Percentiles rank a stretch among this genome's conserved stretches.
phyloP scores from a whole-genome alignment of 2,329 filamentous ascomycete genomes.

The Fusarium solani-melongenae region DNA sequence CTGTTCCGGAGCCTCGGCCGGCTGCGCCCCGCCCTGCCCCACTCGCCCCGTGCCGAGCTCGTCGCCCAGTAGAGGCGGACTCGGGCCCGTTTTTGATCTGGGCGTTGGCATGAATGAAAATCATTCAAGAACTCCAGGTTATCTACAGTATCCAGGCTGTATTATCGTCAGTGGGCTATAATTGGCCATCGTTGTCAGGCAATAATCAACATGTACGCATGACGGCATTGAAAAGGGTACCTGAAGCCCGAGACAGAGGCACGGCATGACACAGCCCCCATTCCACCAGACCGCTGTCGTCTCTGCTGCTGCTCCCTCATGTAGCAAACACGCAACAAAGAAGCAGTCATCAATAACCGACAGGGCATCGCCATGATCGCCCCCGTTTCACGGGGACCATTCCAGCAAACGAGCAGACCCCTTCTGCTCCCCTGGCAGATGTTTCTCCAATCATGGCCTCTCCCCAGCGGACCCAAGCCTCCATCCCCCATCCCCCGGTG shows the following conservation, averaged over 20 bases:
- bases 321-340: constrained; percentile 4
- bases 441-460: constrained; percentile 27
- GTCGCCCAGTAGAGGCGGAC: not conserved
- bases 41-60: constrained; percentile 24
- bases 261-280: constrained; percentile 22
- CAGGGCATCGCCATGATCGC: constrained; percentile 7
- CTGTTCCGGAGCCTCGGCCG: constrained; percentile 1
- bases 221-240: not conserved
- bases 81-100: constrained; percentile 17
- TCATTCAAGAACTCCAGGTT: not conserved
- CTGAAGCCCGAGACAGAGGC: not conserved
- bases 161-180: not conserved
- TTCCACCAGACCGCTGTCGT: not conserved
- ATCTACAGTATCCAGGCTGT: not conserved
- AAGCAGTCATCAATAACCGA: constrained; percentile 20
- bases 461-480: constrained; percentile 12
- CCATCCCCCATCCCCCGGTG: constrained; percentile 20
- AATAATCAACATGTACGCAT: not conserved
- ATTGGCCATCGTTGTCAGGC: not conserved
- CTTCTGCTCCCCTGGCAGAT: not conserved
- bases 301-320: not conserved
- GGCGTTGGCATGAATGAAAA: constrained; percentile 1
- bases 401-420: not conserved
- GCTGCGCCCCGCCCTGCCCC: constrained; percentile 32
- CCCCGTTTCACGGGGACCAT: not conserved